Percentiles rank a stretch among this genome's conserved stretches.
Conservation (phyloP, 2,329 filamentous ascomycete genomes). For the Cladosporium sp. region DNA sequence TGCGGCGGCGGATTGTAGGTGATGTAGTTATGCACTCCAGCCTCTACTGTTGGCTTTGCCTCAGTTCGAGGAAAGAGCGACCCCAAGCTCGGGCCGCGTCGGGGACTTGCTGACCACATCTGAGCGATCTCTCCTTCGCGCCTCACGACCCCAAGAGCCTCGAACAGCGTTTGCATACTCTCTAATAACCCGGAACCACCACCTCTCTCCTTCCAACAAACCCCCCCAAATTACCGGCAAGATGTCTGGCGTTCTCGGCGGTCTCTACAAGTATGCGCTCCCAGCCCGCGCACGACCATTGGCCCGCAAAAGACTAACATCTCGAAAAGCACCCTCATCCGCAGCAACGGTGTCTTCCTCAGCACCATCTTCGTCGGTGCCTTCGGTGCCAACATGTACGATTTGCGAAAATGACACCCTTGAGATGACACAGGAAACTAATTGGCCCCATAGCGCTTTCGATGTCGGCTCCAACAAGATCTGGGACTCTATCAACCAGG, state of each 20-base stretch:
- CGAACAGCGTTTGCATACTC: background rate
- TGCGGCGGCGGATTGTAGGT: constrained; percentile 17
- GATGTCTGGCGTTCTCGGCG: constrained; percentile 62
- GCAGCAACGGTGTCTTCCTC: constrained; percentile 85
- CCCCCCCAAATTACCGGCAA: constrained; percentile 37
- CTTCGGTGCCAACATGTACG: constrained; percentile 91
- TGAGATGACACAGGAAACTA: constrained; percentile 18
- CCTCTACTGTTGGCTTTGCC: constrained; percentile 12
- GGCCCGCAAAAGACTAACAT: constrained; percentile 30
- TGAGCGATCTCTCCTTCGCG: constrained; percentile 10
- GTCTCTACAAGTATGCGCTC: constrained; percentile 56
- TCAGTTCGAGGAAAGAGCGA: constrained; percentile 7
- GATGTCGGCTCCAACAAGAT: constrained; percentile 79
- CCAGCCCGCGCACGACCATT: constrained; percentile 17
- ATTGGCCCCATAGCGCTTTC: constrained; percentile 65
- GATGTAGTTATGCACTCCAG: constrained; percentile 16
- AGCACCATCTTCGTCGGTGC: constrained; percentile 81
- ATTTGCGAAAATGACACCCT: background rate
- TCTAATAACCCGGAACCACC: background rate
- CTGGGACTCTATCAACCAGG: constrained; percentile 90
- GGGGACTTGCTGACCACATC: constrained; percentile 2
- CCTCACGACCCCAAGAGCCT: constrained; percentile 11
- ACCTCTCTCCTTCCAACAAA: constrained; percentile 6
- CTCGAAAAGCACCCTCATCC: constrained; percentile 72
- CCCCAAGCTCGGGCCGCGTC: constrained; percentile 9